Evolutionary conservation across 2,329 filamentous ascomycete species (phyloP).

Genomic region (Sclerotinia sclerotiorum): DNA sequence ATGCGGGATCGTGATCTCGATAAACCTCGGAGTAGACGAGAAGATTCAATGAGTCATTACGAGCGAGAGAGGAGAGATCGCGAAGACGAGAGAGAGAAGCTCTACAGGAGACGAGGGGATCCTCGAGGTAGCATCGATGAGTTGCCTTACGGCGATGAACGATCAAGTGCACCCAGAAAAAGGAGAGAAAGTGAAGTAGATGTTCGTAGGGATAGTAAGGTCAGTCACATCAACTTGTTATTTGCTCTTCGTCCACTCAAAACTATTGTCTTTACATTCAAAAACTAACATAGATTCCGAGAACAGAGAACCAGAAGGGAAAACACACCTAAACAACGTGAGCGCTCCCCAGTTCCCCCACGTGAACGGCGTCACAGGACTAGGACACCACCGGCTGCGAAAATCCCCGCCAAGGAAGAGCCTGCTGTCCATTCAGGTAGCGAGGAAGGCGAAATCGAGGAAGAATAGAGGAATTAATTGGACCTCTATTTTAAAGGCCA

Average conservation of each 20-base stretch:
- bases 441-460: constrained; percentile 97
- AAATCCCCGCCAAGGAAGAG: constrained; percentile 45
- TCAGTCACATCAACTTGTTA: constrained; percentile 22
- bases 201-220: constrained; percentile 62
- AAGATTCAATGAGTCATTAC: constrained; percentile 66
- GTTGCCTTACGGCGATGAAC: constrained; percentile 83
- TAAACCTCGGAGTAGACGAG: constrained; percentile 52
- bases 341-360: constrained; percentile 55
- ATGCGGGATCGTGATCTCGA: constrained; percentile 42
- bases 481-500: neutral
- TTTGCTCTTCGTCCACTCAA: neutral
- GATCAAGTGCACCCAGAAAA: constrained; percentile 64
- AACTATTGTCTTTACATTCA: neutral
- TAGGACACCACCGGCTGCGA: constrained; percentile 52
- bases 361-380: constrained; percentile 57
- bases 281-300: constrained; percentile 24
- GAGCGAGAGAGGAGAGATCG: constrained; percentile 84
- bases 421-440: constrained; percentile 66
- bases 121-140: constrained; percentile 80
- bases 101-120: constrained; percentile 78
- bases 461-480: constrained; percentile 51
- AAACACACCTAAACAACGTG: constrained; percentile 50
- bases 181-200: constrained; percentile 78
- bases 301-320: constrained; percentile 58
- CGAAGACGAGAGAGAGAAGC: constrained; percentile 85